Evolutionary conservation across 257 asterid genomes (phyloP), one percentile per base, ranked within the genome.

Genomic region (Plantago major): DNA sequence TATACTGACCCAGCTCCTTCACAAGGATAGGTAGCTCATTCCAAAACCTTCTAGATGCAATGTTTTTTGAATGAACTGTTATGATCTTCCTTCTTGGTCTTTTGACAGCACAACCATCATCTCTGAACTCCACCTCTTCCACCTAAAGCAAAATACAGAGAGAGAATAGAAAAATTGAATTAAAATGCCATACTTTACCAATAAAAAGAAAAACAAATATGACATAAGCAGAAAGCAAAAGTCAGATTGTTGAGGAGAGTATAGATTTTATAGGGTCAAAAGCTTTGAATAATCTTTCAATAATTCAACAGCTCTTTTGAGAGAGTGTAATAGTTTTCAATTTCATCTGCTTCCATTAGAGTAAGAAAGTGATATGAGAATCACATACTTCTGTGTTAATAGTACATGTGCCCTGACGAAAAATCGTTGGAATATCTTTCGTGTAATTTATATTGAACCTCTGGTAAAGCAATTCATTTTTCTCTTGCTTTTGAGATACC

Each of bases 391-490:
- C 82, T 63, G 74, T 78, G 79, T 83, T 86, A 63, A 88, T 64
- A 68, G 70, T 77, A 68, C 95, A 85, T 60, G 96, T 86, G 45
- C 96, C 96, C 72, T 91, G 98, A 74, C 98, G 92, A 76, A 88
- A 81, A 38, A 86, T 80, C 57, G 65, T 82, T 4, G 86, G 90
- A 64, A 90, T 78, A 60, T 80, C 81, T 37, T 78, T 79, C 71
- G 78, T 89, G 79, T 88, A 92, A 74, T 92, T 88, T 49, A 88
- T 78, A 68, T 79, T 82, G 73, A 84, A 91, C 60, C 61, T 49
- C 60, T 86, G 85, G 76, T 66, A 91, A 78, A 88, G 95, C 71
- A 86, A 66, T 74, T 91, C 95, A 69, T 86, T 88, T 70, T 70
- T 78, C 54, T 76, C 88, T 71, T 86, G 88, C 76, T 88, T 88